Evolutionary conservation across 257 asterid species (phyloP).

Genomic region (Solanum pimpinellifolium): DNA sequence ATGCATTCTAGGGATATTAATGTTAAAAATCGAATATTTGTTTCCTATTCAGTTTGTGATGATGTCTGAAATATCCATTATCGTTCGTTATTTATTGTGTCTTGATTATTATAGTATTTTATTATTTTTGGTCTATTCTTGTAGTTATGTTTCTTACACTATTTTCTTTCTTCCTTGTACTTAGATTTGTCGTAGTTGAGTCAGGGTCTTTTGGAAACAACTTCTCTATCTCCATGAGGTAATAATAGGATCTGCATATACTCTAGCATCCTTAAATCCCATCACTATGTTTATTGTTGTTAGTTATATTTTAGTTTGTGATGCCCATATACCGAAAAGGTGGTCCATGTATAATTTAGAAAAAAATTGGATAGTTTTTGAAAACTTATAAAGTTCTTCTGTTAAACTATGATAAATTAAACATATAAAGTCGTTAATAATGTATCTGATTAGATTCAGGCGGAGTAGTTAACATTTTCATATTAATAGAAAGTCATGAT

Average conservation of each 20-base stretch:
- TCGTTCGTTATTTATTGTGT: too few species aligned
- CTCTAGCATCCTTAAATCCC: neutral
- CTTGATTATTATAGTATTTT: neutral
- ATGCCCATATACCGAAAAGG: neutral
- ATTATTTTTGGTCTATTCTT: neutral
- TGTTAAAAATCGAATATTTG: neutral
- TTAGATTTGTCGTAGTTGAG: neutral
- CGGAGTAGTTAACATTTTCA: neutral
- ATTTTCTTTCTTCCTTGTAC: neutral
- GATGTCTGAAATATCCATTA: neutral
- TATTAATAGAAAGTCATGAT: neutral
- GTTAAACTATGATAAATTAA: neutral
- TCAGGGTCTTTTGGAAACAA: rapidly evolving
- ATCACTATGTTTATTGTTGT: too few species aligned
- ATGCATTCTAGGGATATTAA: neutral
- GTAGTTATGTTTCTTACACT: neutral
- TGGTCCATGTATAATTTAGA: neutral
- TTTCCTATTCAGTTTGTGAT: neutral
- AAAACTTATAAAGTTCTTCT: neutral
- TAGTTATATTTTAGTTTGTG: neutral
- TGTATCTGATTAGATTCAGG: neutral
- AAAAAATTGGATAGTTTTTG: neutral
- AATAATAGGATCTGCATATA: too few species aligned
- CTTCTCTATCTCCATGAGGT: too few species aligned
- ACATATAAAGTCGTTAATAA: neutral